These are phyloP conservation scores for Saccharomycopsis crataegensis DNA, from an alignment of 1,139 yeast genomes.

Conservation along the genomic window DNA sequence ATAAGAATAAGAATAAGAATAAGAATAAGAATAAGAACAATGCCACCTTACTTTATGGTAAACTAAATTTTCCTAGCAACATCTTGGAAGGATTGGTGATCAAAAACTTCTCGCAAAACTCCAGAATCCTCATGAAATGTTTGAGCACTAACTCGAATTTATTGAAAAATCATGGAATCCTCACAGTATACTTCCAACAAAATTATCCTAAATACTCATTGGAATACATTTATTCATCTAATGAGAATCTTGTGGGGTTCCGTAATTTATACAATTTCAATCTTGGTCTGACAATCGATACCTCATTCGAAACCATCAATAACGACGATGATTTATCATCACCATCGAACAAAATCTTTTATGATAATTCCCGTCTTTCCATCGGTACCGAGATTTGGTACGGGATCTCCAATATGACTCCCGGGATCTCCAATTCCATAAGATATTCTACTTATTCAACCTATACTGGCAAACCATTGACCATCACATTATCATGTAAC, in stretches of 20 bases:
- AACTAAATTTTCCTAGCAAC: constrained; percentile 84
- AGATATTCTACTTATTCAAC: constrained; percentile 84
- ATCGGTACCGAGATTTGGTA: constrained; percentile 88
- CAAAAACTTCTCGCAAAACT: constrained; percentile 48
- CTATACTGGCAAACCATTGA: constrained; percentile 79
- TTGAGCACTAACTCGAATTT: constrained; percentile 65
- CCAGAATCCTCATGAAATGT: constrained; percentile 69
- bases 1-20: neutral
- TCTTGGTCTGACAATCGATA: constrained; percentile 29
- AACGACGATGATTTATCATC: constrained; percentile 2
- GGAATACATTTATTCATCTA: constrained; percentile 81
- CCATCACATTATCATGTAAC: constrained; percentile 79
- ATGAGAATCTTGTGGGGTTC: constrained; percentile 80
- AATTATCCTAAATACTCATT: constrained; percentile 59
- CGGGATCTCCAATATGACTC: constrained; percentile 76
- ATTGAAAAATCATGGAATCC: constrained; percentile 45
- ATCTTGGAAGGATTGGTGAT: constrained; percentile 85
- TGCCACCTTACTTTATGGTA: constrained; percentile 52
- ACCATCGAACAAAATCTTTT: constrained; percentile 27
- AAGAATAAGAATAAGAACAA: constrained; percentile 6
- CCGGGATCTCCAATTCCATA: constrained; percentile 76
- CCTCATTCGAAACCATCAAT: neutral
- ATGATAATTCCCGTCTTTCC: constrained; percentile 42
- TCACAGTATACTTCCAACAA: constrained; percentile 69
- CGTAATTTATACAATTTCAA: constrained; percentile 71